Conservation (phyloP, 129 eudicot species). For the Flaveria bidentis region DNA sequence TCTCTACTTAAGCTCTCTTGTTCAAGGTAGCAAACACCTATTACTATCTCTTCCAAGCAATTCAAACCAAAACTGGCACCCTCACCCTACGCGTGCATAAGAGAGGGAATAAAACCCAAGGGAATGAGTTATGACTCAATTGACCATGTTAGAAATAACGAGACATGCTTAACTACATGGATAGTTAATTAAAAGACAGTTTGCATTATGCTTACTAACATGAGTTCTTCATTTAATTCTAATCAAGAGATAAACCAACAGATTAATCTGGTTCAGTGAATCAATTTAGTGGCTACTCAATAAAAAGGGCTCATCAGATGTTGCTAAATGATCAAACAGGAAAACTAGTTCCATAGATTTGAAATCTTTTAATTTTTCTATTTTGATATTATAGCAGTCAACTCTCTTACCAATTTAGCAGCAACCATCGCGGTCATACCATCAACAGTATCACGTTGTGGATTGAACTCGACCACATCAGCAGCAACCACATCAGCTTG, state of each 20-base stretch:
- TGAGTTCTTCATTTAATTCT: constrained; percentile 13
- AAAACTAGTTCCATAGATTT: constrained; percentile 15
- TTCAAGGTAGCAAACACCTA: too few relatives aligned
- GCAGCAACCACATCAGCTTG: constrained; percentile 91
- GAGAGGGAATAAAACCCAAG: too few relatives aligned
- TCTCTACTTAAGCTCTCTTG: too few relatives aligned
- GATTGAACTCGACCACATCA: constrained; percentile 95
- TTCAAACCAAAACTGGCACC: too few relatives aligned
- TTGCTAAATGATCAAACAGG: constrained; percentile 16
- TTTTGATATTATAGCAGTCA: constrained; percentile 89
- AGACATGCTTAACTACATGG: background rate
- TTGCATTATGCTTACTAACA: constrained; percentile 14
- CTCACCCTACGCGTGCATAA: too few relatives aligned
- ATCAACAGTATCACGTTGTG: constrained; percentile 96
- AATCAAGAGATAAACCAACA: constrained; percentile 22
- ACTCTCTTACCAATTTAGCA: constrained; percentile 87
- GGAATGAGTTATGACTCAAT: background rate
- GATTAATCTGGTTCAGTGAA: constrained; percentile 20
- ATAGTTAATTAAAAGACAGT: constrained; percentile 15
- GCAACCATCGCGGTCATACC: constrained; percentile 99
- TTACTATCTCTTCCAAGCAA: too few relatives aligned
- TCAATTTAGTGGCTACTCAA: constrained; percentile 13
- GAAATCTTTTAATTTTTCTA: constrained; percentile 36
- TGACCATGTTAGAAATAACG: background rate
- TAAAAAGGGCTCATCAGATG: constrained; percentile 18